Evolutionary conservation across 2,329 filamentous ascomycete species (phyloP).

Genomic region (Cercospora zeae-maydis): DNA sequence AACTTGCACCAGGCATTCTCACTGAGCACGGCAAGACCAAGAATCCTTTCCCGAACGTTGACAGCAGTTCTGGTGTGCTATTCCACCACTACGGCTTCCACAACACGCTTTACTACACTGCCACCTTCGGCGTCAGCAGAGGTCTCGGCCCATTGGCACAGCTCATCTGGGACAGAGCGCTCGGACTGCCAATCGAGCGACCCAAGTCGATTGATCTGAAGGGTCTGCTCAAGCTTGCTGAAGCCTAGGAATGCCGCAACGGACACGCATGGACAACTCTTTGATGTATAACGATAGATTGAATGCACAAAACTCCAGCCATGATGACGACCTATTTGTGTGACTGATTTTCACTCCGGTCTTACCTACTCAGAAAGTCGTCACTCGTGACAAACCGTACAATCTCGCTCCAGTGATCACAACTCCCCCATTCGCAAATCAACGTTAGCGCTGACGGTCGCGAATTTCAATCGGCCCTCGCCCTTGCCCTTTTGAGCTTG

Average conservation of each 20-base stretch:
- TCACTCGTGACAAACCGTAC: neutral
- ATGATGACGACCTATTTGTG: neutral
- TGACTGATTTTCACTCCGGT: neutral
- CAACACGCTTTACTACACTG: conserved; percentile 91
- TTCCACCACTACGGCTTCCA: conserved; percentile 99
- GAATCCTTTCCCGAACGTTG: conserved; percentile 84
- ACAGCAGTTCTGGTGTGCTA: conserved; percentile 85
- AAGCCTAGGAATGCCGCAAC: conserved; percentile 17
- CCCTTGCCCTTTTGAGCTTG: conserved; percentile 42
- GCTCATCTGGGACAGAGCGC: conserved; percentile 89
- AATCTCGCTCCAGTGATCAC: neutral
- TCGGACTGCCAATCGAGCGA: conserved; percentile 92
- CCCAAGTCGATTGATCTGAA: conserved; percentile 96
- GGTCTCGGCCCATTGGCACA: conserved; percentile 85
- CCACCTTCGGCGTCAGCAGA: conserved; percentile 66
- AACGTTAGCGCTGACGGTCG: conserved; percentile 30
- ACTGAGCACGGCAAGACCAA: conserved; percentile 81
- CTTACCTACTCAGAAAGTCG: neutral
- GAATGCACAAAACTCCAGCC: neutral
- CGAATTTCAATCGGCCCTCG: conserved; percentile 36
- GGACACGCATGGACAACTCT: neutral
- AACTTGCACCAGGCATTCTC: conserved; percentile 84
- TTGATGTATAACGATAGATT: conserved; percentile 2
- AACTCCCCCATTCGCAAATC: conserved; percentile 26
- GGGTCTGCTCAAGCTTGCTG: conserved; percentile 67